Evolutionary conservation across 2,329 filamentous ascomycete species (phyloP).

Genomic region (Drechslerella dactyloides): DNA sequence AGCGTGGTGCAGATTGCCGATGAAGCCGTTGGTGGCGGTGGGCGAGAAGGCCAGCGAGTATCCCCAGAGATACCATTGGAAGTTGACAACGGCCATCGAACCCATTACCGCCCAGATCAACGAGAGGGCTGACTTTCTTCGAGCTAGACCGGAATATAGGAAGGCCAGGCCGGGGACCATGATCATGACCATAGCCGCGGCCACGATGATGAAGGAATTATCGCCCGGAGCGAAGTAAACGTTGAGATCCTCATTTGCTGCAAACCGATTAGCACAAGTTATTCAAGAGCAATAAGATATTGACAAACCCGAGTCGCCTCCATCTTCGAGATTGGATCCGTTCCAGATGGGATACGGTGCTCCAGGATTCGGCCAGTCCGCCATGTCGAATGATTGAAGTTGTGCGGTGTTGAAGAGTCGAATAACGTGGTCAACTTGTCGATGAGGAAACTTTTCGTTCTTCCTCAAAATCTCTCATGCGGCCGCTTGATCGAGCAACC

Average conservation of each 20-base stretch:
- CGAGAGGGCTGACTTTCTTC: constrained; percentile 93
- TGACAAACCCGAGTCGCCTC: constrained; percentile 43
- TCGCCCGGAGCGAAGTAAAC: constrained; percentile 91
- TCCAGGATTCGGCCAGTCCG: constrained; percentile 43
- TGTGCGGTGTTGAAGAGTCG: too few species aligned
- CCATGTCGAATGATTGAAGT: constrained; percentile 35
- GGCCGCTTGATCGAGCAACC: neutral
- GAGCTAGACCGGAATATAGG: constrained; percentile 95
- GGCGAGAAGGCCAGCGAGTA: constrained; percentile 92
- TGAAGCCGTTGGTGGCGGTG: constrained; percentile 82
- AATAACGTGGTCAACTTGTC: constrained; percentile 5
- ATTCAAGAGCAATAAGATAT: neutral
- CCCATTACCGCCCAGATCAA: constrained; percentile 98
- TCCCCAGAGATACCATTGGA: constrained; percentile 99
- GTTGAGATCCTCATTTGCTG: constrained; percentile 86
- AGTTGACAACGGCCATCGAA: constrained; percentile 85
- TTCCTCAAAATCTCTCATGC: constrained; percentile 47
- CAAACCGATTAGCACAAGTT: constrained; percentile 27
- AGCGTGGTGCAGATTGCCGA: constrained; percentile 88
- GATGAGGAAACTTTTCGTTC: too few species aligned
- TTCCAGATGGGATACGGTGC: constrained; percentile 42
- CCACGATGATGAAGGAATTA: constrained; percentile 88
- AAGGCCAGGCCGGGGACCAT: constrained; percentile 98
- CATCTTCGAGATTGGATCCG: constrained; percentile 34
- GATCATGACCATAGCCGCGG: constrained; percentile 89